Percentiles rank a stretch among this genome's conserved stretches.
Conservation (phyloP, 768 basidiomycete species). For the Pisolithus orientalis region DNA sequence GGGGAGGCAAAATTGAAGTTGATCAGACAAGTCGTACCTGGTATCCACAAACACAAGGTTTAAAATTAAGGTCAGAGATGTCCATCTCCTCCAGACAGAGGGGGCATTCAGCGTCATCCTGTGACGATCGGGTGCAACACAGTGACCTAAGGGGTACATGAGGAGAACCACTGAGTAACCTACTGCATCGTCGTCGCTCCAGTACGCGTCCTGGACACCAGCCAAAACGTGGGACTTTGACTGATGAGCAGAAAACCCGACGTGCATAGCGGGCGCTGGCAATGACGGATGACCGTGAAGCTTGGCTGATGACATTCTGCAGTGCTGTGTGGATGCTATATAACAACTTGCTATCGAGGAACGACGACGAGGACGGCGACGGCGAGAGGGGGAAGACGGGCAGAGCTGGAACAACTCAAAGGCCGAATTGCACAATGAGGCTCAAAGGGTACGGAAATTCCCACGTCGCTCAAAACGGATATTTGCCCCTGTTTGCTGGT, state of each 20-base stretch:
- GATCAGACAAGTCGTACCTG: constrained; percentile 50
- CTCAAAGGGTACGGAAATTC: constrained; percentile 8
- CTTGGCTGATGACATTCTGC: constrained; percentile 47
- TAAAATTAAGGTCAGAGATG: constrained; percentile 97
- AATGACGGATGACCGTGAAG: constrained; percentile 57
- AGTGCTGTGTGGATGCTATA: constrained; percentile 1
- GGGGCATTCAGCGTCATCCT: constrained; percentile 98
- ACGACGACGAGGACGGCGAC: background rate
- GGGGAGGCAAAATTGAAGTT: constrained; percentile 11
- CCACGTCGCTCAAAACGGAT: constrained; percentile 14
- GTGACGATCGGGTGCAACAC: constrained; percentile 14
- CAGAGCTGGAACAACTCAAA: constrained; percentile 14
- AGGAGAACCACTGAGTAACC: constrained; percentile 18
- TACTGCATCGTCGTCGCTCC: constrained; percentile 89
- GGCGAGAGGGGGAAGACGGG: constrained; percentile 2
- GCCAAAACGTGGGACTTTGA: constrained; percentile 84
- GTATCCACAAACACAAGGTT: constrained; percentile 97
- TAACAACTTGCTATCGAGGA: constrained; percentile 9
- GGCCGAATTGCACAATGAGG: constrained; percentile 23
- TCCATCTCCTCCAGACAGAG: constrained; percentile 99
- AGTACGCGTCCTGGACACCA: constrained; percentile 93
- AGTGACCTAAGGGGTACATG: constrained; percentile 8
- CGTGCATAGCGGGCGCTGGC: constrained; percentile 69
- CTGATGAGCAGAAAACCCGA: constrained; percentile 63
- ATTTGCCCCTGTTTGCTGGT: constrained; percentile 17